These are phyloP conservation scores for Prillingera fragicola DNA, from an alignment of 1,284 basidiomycete species.

Conservation along the genomic window DNA sequence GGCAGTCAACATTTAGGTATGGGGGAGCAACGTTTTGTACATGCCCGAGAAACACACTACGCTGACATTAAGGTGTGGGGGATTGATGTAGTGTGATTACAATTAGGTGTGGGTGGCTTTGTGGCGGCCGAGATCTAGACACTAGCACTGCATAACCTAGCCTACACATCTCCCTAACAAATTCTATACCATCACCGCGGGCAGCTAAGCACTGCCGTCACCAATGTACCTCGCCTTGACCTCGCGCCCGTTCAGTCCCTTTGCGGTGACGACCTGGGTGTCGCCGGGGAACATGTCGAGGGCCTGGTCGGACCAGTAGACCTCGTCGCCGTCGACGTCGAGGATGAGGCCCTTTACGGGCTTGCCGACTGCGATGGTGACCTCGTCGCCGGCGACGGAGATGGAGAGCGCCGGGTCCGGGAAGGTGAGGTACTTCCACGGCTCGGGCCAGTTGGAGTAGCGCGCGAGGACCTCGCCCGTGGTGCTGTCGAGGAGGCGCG, in stretches of 20 bases:
- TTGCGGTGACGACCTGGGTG: slow-evolving; percentile 58
- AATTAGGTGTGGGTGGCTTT: too few relatives aligned
- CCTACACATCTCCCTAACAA: too few relatives aligned
- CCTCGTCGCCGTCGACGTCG: slow-evolving; percentile 57
- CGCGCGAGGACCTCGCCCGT: slow-evolving; percentile 60
- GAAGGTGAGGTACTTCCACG: slow-evolving; percentile 83
- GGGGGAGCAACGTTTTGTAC: too few relatives aligned
- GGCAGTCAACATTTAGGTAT: too few relatives aligned
- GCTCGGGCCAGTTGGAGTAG: slow-evolving; percentile 69
- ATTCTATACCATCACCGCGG: too few relatives aligned
- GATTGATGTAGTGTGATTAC: too few relatives aligned
- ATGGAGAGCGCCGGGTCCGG: slow-evolving; percentile 60
- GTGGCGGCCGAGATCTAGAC: too few relatives aligned
- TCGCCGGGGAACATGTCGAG: slow-evolving; percentile 81
- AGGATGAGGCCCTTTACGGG: slow-evolving; percentile 82
- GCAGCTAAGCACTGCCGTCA: slow-evolving; percentile 11
- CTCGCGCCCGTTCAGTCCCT: slow-evolving; percentile 61
- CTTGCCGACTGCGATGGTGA: slow-evolving; percentile 58
- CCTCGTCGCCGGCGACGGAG: slow-evolving; percentile 56
- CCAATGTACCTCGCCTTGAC: slow-evolving; percentile 54
- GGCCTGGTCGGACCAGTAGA: slow-evolving; percentile 74
- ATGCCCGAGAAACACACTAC: too few relatives aligned
- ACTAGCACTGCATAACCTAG: too few relatives aligned
- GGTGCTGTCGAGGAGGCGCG: slow-evolving; percentile 55
- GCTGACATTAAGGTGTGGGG: too few relatives aligned